Evolutionary conservation across 1,284 basidiomycete genomes (phyloP).

Genomic region (Pseudozyma pruni): DNA sequence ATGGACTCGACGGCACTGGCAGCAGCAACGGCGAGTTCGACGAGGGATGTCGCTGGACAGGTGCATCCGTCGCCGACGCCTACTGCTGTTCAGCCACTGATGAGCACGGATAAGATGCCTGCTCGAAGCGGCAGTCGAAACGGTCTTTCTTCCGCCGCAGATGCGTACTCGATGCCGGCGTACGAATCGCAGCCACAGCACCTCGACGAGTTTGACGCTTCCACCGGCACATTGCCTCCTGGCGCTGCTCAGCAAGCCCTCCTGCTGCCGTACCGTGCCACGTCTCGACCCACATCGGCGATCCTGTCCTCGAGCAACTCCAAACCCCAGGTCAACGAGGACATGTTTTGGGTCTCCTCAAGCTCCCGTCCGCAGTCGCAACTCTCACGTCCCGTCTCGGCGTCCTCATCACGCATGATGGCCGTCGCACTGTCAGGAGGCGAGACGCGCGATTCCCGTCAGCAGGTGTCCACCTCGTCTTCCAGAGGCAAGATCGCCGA

Average conservation of each 20-base stretch:
- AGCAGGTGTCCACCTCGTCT: constrained; percentile 25
- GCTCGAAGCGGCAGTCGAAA: constrained; percentile 1
- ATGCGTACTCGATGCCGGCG: constrained; percentile 20
- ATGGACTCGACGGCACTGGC: constrained; percentile 43
- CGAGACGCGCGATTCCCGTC: constrained; percentile 24
- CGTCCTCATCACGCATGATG: constrained; percentile 20
- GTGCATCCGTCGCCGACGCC: constrained; percentile 15
- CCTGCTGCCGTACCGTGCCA: constrained; percentile 21
- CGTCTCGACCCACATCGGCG: constrained; percentile 2
- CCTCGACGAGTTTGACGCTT: constrained; percentile 21
- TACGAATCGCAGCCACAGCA: constrained; percentile 8
- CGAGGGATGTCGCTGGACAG: constrained; percentile 2
- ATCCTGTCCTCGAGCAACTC: constrained; percentile 2
- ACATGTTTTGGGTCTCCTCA: constrained; percentile 45
- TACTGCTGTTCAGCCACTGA: constrained; percentile 7
- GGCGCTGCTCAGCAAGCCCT: constrained; percentile 40
- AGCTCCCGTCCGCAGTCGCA: constrained; percentile 34
- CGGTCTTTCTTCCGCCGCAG: constrained; percentile 23
- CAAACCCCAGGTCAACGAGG: constrained; percentile 32
- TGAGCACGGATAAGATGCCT: neutral
- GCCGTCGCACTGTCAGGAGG: constrained; percentile 10
- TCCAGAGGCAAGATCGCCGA: constrained; percentile 29
- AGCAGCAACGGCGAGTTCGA: constrained; percentile 4
- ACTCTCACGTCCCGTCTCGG: constrained; percentile 12
- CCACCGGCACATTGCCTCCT: constrained; percentile 36